Base-by-base conservation (phyloP, 352 stramenopile genomes). In the Globisporangium paddicum region DNA sequence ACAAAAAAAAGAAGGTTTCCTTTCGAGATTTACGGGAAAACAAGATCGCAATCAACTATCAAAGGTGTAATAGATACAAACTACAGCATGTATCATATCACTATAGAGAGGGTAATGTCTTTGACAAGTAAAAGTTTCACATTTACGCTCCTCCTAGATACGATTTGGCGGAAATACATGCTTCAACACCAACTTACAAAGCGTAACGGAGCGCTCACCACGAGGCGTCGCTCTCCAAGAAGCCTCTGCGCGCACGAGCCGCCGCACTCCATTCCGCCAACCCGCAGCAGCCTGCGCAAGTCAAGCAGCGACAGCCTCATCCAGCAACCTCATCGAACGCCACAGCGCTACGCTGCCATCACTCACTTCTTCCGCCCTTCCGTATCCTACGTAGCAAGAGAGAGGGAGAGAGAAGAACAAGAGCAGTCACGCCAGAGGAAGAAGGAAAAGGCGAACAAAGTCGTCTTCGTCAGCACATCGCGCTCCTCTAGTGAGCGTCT, bases 351-450 rank as follows among this genome's bases (percentile, higher is more conserved):
- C 47, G 47, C 47, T 54, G 47, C 47, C 19, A n/a, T 28, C 5
- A 21, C 47, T 54, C 28, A 54, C 46, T 52, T 52, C 46, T 21
- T 52, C 46, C 45, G 45, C 30, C 23, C 45, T 30, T 37, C 28
- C 46, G 26, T 52, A 32, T 32, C 28, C 28, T 32, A 52, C 19
- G 25, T 52, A 35, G 10, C 16, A 23, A 18, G 23, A 25, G 45
- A 37, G 30, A 37, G 45, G 28, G 44, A 8, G 40, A 28, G 44
- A 53, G 47, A 53, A 54, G 47, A 35, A n/a, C 19, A 40, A 32
- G 28, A 32, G 28, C 28, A 19, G 37, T 54, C 47, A 54, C 47
- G 47, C 47, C 47, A 54, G 47, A 54, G 41, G 41, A n/a, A 40
- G 46, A 53, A 25, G 46, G 18, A 38, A 10, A 16, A 16, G 38